phyloP scores from a whole-genome alignment of 345 rosid species.

The Litchi chinensis region DNA sequence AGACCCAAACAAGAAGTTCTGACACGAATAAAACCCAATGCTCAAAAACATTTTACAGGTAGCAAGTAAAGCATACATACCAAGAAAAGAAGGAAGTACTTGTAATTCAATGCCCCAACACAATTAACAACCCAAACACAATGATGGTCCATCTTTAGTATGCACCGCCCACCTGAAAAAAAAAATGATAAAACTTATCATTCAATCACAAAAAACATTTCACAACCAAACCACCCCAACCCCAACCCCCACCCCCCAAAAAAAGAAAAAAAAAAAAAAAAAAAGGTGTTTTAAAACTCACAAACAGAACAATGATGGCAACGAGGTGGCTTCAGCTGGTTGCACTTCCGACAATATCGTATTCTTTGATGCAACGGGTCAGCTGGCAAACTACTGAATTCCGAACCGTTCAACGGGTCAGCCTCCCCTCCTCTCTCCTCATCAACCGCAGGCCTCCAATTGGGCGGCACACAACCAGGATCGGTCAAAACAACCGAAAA shows the following conservation, averaged over 20 bases:
- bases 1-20: not conserved
- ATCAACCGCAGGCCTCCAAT: slow-evolving; percentile 75
- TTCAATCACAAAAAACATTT: slow-evolving; percentile 6
- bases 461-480: slow-evolving; percentile 91
- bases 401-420: slow-evolving; percentile 70
- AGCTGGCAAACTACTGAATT: slow-evolving; percentile 53
- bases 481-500: slow-evolving; percentile 93
- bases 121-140: slow-evolving; percentile 99
- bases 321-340: slow-evolving; percentile 89
- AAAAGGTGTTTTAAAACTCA: slow-evolving; percentile 38
- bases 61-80: slow-evolving; percentile 45
- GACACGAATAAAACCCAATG: not conserved
- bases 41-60: not conserved
- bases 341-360: slow-evolving; percentile 88
- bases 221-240: not conserved
- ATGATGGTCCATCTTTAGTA: slow-evolving; percentile 97
- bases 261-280: too few species aligned
- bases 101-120: slow-evolving; percentile 92
- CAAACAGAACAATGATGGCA: slow-evolving; percentile 98
- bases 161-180: slow-evolving; percentile 81
- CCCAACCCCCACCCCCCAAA: too few species aligned
- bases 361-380: slow-evolving; percentile 62
- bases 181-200: slow-evolving; percentile 26
- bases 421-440: slow-evolving; percentile 77
- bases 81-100: slow-evolving; percentile 95